phyloP scores from a whole-genome alignment of 176 grass and related monocot genomes.

The Bromus sterilis region DNA sequence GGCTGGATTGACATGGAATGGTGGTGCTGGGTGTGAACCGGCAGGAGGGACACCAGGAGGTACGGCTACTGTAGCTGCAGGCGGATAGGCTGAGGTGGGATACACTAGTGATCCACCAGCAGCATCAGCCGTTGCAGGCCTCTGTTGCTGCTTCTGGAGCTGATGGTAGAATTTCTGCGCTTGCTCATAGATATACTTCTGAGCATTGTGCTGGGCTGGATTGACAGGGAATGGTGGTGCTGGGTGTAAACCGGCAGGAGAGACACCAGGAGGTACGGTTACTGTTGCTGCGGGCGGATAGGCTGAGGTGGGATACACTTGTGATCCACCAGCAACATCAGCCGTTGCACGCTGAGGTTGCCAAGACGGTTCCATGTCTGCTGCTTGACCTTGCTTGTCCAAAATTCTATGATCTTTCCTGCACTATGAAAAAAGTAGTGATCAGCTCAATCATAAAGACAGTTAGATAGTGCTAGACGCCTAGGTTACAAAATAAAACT shows the following conservation, averaged over 20 bases:
- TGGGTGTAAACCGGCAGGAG: constrained; percentile 7
- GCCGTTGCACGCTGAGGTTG: constrained; percentile 35
- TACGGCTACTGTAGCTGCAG: constrained; percentile 13
- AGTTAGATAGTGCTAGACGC: neutral
- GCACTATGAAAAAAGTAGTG: constrained; percentile 9
- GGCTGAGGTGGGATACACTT: constrained; percentile 24
- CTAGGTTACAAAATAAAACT: neutral
- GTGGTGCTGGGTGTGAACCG: neutral
- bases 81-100: constrained; percentile 21
- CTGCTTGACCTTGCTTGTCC: neutral
- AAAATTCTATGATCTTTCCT: neutral
- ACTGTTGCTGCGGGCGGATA: constrained; percentile 26
- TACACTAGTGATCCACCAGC: constrained; percentile 40
- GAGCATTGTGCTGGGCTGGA: neutral
- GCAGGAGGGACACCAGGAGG: constrained; percentile 3
- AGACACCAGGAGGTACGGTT: neutral
- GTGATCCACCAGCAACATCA: constrained; percentile 32
- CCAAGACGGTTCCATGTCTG: constrained; percentile 27
- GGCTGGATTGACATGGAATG: neutral
- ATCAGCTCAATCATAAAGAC: neutral
- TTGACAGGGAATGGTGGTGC: neutral
- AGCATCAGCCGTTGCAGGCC: constrained; percentile 19
- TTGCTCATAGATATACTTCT: neutral
- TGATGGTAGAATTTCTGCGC: neutral
- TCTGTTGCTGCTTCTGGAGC: neutral